Conservation (phyloP, 2,329 filamentous ascomycete species). For the Cytospora piceae region DNA sequence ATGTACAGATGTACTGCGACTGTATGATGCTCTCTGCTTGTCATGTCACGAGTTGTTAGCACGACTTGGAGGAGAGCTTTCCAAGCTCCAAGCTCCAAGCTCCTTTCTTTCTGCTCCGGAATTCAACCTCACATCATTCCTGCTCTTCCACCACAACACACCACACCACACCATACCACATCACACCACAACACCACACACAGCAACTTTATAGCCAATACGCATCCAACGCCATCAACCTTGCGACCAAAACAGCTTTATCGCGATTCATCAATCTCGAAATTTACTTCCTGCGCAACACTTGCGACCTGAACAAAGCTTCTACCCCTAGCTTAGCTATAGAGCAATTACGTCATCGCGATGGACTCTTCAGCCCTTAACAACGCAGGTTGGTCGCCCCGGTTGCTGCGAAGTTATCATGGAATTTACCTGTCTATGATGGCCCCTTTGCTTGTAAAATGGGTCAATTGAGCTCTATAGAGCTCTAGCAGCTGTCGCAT, state of each 20-base stretch:
- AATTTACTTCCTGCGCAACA: slow-evolving; percentile 17
- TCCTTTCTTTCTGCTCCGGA: slow-evolving; percentile 5
- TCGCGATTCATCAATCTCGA: slow-evolving; percentile 8
- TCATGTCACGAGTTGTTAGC: slow-evolving; percentile 18
- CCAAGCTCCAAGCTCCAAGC: not conserved
- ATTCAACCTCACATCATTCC: slow-evolving; percentile 18
- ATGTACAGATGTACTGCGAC: slow-evolving; percentile 2
- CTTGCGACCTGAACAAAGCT: slow-evolving; percentile 17
- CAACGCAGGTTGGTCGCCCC: slow-evolving; percentile 29
- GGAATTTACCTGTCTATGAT: not conserved
- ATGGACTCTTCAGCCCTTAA: slow-evolving; percentile 29
- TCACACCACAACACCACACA: slow-evolving; percentile 18
- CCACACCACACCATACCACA: slow-evolving; percentile 11
- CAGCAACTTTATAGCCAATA: slow-evolving; percentile 5
- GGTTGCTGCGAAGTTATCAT: slow-evolving; percentile 7
- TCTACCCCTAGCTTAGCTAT: slow-evolving; percentile 9
- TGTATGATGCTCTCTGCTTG: not conserved
- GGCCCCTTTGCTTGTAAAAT: not conserved
- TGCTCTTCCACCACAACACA: slow-evolving; percentile 13
- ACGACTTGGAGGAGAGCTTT: not conserved
- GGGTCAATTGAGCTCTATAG: slow-evolving; percentile 18
- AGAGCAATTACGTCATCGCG: slow-evolving; percentile 30
- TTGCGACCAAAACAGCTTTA: not conserved
- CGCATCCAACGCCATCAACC: slow-evolving; percentile 10
- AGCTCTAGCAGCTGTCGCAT: not conserved